Conservation (phyloP, 345 rosid species). For the Abelmoschus esculentus region DNA sequence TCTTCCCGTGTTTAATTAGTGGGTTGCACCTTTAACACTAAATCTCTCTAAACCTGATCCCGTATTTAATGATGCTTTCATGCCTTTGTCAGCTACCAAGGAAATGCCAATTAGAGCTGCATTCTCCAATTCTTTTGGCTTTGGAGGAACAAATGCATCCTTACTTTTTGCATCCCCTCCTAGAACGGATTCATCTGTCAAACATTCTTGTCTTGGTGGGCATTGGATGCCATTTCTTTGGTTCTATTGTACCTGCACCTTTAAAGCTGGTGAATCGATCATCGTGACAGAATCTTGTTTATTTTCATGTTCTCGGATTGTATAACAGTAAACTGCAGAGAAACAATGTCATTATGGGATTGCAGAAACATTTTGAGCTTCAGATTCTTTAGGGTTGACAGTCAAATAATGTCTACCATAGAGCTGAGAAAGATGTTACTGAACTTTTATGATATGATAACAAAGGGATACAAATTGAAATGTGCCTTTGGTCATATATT, state of each 20-base stretch:
- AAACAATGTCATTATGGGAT: background rate
- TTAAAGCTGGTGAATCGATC: background rate
- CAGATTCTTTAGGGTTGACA: background rate
- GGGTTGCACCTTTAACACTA: slow-evolving; percentile 77
- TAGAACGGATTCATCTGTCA: slow-evolving; percentile 4
- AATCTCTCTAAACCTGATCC: slow-evolving; percentile 76
- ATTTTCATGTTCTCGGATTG: background rate
- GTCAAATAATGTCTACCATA: background rate
- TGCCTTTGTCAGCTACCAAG: slow-evolving; percentile 59
- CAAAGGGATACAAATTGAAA: background rate
- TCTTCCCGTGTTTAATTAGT: background rate
- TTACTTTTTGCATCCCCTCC: slow-evolving; percentile 42
- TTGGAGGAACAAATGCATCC: slow-evolving; percentile 91
- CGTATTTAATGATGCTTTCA: slow-evolving; percentile 45
- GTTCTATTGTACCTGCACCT: background rate
- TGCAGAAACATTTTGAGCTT: slow-evolving; percentile 1
- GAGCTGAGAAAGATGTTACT: background rate
- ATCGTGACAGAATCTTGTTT: slow-evolving; percentile 1
- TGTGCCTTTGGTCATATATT: background rate
- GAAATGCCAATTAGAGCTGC: slow-evolving; percentile 62
- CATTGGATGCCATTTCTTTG: background rate
- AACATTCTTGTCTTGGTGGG: background rate
- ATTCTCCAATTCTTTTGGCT: slow-evolving; percentile 88
- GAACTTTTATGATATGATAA: background rate
- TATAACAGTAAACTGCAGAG: background rate